These are phyloP conservation scores for Lasiosphaeriaceae sp. DNA, from an alignment of 495 filamentous ascomycete genomes.

Conservation along the genomic window DNA sequence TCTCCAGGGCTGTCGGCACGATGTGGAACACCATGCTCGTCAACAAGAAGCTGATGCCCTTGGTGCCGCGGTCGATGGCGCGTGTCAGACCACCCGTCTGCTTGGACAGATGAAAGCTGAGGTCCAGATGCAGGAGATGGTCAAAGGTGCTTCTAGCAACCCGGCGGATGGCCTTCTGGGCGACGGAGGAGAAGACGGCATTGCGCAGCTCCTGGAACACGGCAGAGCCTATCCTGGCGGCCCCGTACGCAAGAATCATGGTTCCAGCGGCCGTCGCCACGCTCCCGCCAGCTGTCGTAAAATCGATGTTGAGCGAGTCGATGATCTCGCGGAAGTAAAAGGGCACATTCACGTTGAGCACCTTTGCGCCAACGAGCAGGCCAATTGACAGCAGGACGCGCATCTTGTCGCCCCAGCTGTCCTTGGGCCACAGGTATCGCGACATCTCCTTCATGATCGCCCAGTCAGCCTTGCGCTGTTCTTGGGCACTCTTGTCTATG, in stretches of 20 bases:
- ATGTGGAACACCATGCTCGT: conserved; percentile 99
- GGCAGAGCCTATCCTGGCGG: conserved; percentile 79
- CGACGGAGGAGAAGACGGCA: conserved; percentile 93
- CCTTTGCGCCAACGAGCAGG: conserved; percentile 84
- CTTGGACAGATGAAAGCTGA: conserved; percentile 88
- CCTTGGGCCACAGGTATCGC: conserved; percentile 95
- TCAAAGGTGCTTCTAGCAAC: conserved; percentile 91
- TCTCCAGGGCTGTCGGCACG: conserved; percentile 88
- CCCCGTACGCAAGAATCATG: conserved; percentile 89
- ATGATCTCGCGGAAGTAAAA: conserved; percentile 99
- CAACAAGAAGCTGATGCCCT: conserved; percentile 93
- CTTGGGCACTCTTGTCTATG: conserved; percentile 60
- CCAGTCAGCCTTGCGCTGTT: conserved; percentile 96
- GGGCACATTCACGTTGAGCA: conserved; percentile 94
- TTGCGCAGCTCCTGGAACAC: conserved; percentile 90
- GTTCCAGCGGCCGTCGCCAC: conserved; percentile 84
- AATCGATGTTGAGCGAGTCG: conserved; percentile 94
- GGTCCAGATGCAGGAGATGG: conserved; percentile 81
- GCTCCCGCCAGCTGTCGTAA: conserved; percentile 74
- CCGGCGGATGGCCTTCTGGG: conserved; percentile 89
- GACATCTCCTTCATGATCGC: conserved; percentile 98
- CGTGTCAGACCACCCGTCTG: conserved; percentile 93
- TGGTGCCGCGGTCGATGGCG: conserved; percentile 94
- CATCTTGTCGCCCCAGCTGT: conserved; percentile 73
- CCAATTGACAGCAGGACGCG: conserved; percentile 78